Conservation (phyloP, 139 green algal species). For the Chlamydomonas sp. region DNA sequence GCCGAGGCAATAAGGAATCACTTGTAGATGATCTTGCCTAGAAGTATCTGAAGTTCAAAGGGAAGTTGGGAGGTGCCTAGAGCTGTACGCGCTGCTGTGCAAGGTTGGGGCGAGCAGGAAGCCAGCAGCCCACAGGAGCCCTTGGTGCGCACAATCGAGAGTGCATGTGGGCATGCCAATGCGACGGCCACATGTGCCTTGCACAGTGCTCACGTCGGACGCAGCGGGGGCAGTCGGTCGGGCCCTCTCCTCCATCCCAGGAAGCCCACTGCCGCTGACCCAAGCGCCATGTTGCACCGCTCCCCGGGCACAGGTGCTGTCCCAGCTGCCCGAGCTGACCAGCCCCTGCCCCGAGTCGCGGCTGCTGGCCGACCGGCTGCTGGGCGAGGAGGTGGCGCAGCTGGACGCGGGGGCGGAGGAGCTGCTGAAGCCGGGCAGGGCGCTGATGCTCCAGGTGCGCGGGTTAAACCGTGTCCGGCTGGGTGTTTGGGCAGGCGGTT, state of each 20-base stretch:
- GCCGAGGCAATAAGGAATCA: too few species aligned
- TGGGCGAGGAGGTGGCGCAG: constrained; percentile 53
- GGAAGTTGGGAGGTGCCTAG: not conserved
- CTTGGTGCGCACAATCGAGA: too few species aligned
- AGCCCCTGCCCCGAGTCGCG: constrained; percentile 1
- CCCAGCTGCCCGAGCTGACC: constrained; percentile 9
- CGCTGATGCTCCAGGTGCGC: constrained; percentile 24
- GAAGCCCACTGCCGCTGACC: not conserved
- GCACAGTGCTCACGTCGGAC: too few species aligned
- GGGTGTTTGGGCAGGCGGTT: not conserved
- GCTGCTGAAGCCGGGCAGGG: constrained; percentile 34
- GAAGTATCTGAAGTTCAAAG: too few species aligned
- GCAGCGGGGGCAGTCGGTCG: not conserved
- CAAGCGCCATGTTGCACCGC: not conserved
- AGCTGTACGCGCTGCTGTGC: constrained; percentile 43
- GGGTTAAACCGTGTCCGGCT: not conserved
- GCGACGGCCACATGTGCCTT: too few species aligned
- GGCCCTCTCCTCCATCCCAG: not conserved
- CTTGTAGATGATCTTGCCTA: too few species aligned
- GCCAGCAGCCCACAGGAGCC: too few species aligned
- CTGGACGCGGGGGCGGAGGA: constrained; percentile 36
- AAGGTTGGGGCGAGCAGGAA: not conserved
- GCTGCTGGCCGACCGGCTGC: constrained; percentile 33
- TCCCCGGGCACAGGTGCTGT: constrained; percentile 3
- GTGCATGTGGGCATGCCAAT: too few species aligned